Evolutionary conservation across 805 yeast species (phyloP).

Genomic region (Candida caryicola): DNA sequence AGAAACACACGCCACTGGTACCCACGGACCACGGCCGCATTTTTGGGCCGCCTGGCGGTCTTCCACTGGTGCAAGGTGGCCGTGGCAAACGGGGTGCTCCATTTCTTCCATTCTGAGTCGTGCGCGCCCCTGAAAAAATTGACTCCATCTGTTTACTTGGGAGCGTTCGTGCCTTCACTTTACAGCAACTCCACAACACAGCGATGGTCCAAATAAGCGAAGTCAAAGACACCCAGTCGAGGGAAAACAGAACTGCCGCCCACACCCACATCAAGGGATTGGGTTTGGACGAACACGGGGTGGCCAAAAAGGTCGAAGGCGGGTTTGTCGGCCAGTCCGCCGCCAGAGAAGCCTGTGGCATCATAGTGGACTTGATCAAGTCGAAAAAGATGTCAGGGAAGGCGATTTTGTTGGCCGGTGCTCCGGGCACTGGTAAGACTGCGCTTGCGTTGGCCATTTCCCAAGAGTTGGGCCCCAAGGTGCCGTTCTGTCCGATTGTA

Average conservation of each 20-base stretch:
- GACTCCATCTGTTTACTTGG: no score
- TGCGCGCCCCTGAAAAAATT: not conserved
- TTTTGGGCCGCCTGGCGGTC: no score
- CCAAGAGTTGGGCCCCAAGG: slow-evolving; percentile 94
- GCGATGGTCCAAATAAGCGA: slow-evolving; percentile 76
- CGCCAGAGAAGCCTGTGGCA: slow-evolving; percentile 92
- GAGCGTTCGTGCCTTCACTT: no score
- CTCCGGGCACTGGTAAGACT: slow-evolving; percentile 98
- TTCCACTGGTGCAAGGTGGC: no score
- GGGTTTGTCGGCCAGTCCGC: slow-evolving; percentile 79
- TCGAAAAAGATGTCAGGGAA: slow-evolving; percentile 91
- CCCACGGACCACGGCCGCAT: no score
- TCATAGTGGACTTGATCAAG: slow-evolving; percentile 89
- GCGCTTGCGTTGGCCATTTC: slow-evolving; percentile 95
- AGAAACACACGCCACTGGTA: no score
- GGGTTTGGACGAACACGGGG: slow-evolving; percentile 87
- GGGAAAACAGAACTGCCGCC: slow-evolving; percentile 81
- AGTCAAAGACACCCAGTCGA: slow-evolving; percentile 53
- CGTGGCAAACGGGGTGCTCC: no score
- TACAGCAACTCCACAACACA: no score
- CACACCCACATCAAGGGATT: slow-evolving; percentile 96
- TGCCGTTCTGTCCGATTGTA: slow-evolving; percentile 96
- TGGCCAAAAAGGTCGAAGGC: slow-evolving; percentile 80
- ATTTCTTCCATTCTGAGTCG: no score
- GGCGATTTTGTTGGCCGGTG: slow-evolving; percentile 94